Evolutionary conservation across 805 yeast species (phyloP), one percentile per base, ranked within the genome.

Genomic region (Ogataea siamensis): DNA sequence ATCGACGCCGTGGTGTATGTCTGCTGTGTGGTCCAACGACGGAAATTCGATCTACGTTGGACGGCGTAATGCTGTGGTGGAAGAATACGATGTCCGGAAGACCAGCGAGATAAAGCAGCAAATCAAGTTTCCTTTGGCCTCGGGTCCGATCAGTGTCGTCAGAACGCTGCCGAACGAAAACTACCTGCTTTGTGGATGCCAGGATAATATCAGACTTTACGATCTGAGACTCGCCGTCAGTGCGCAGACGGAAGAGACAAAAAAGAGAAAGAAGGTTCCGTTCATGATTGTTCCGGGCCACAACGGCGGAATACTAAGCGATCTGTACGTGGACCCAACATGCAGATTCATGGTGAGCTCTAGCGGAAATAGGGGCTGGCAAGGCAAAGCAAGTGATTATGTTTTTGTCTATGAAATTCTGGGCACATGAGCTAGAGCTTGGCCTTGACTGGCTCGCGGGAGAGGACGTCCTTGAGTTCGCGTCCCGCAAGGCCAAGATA

Each of bases 311-410:
- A 76, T 78, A 3, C 66, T 93, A 22, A 83, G 95, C 32, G 78
- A 79, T 36, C 65, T 93, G 46, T 70, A 76, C 38, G 81, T 89
- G 15, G 98, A 91, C 60, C 91, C 91, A 20, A 83, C 93, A 2
- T 87, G 94, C 26, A 66, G 93, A 45, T 93, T 85, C 58, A 71
- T 93, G 82, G 74, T 91, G 5, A 83, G 95, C 53, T 81, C 97
- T 1, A 83, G 95, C 57, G 99, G 99, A 7, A 87, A 85, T 46
- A 74, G 97, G 53, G 99, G 99, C 5, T 91, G 97, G 97, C 88
- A 83, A 49, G 88, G 95, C 3, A 66, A 70, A 24, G 74, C 83
- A 16, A 82, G 93, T 1, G 96, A 88, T 42, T 74, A 79, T n/a
- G 84, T 84, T 7, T 71, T 88, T 49, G 70, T 87, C 16, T 91